These are phyloP conservation scores for Suillus subalutaceus DNA, from an alignment of 768 basidiomycete genomes.

Conservation along the genomic window DNA sequence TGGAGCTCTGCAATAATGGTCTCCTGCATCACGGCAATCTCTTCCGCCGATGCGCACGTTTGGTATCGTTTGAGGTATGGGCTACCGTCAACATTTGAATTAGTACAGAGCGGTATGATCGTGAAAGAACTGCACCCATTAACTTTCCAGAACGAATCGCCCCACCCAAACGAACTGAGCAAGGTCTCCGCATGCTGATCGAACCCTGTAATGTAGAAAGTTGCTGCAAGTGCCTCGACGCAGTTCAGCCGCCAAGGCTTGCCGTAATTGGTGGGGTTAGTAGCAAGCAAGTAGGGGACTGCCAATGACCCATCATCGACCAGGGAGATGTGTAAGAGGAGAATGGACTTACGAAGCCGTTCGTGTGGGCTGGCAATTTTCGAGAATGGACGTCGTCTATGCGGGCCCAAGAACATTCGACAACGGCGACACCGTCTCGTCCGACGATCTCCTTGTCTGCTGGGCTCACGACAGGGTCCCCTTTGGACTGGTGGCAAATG, in stretches of 20 bases:
- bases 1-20: constrained; percentile 72
- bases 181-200: constrained; percentile 78
- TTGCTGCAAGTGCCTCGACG: constrained; percentile 91
- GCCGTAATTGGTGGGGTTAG: constrained; percentile 98
- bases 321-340: not conserved
- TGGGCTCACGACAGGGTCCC: constrained; percentile 77
- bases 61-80: constrained; percentile 73
- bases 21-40: constrained; percentile 64
- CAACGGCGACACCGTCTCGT: constrained; percentile 85
- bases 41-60: constrained; percentile 64
- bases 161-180: constrained; percentile 89
- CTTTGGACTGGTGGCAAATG: constrained; percentile 63
- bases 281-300: constrained; percentile 96
- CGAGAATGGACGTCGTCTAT: constrained; percentile 89
- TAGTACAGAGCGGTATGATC: not conserved
- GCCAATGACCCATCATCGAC: constrained; percentile 3
- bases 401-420: constrained; percentile 98
- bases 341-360: constrained; percentile 67
- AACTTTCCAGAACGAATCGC: constrained; percentile 81
- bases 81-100: constrained; percentile 9
- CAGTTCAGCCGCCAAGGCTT: constrained; percentile 97
- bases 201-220: constrained; percentile 93
- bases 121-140: constrained; percentile 56
- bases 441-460: constrained; percentile 81
- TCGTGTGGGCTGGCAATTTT: constrained; percentile 96